A percentile compares a stretch with the other conserved stretches of the same genome.
Evolutionary conservation across 208 protist genomes (phyloP).

Genomic region (Giardia duodenalis): DNA sequence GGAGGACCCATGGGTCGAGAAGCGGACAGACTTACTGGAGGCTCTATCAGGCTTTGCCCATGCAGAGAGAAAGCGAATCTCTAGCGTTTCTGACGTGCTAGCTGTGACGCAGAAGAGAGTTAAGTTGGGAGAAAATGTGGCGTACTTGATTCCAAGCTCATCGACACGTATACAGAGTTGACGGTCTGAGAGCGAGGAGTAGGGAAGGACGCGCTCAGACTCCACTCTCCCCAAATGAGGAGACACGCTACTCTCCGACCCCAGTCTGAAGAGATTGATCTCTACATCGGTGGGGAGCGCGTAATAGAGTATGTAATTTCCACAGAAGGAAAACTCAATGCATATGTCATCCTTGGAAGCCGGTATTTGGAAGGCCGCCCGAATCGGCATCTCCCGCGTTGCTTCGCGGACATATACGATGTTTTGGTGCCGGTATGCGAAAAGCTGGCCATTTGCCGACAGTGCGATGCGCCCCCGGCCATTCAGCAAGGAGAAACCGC

Average conservation of each 20-base stretch:
- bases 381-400: neutral
- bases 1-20: too few relatives aligned
- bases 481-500: neutral
- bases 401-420: neutral
- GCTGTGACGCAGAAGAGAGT: neutral
- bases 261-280: neutral
- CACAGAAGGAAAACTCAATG: neutral
- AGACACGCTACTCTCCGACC: neutral
- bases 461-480: neutral
- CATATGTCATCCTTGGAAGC: neutral
- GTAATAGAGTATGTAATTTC: neutral
- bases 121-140: neutral
- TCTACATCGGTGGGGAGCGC: neutral
- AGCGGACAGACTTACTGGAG: too few relatives aligned
- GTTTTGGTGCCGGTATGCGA: neutral
- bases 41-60: too few relatives aligned
- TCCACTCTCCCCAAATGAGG: too few relatives aligned
- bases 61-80: neutral
- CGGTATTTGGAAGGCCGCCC: neutral
- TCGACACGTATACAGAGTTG: neutral
- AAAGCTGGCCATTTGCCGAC: neutral
- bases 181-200: neutral
- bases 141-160: neutral
- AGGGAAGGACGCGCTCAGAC: neutral
- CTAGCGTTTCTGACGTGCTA: neutral